Evolutionary conservation across 208 protist genomes (phyloP).

Genomic region (Novymonas esmeraldas): DNA sequence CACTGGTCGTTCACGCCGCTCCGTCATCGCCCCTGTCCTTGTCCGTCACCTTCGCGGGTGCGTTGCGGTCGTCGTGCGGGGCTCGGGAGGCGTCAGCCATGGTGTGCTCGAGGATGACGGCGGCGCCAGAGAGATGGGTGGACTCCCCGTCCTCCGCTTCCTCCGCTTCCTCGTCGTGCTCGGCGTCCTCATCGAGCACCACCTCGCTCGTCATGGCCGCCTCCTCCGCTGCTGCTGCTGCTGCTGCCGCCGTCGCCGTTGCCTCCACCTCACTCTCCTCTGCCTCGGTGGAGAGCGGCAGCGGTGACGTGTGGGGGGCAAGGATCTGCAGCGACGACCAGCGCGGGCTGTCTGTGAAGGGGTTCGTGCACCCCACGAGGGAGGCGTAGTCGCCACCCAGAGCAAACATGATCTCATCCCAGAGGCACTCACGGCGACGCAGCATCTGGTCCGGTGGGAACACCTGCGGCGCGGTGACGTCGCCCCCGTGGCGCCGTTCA

Average conservation of each 20-base stretch:
- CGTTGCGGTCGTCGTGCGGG: too few species aligned
- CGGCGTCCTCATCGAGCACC: constrained; percentile 9
- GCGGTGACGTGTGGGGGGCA: constrained; percentile 24
- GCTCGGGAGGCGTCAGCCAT: background rate
- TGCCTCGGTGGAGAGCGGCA: constrained; percentile 19
- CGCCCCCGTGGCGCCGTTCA: constrained; percentile 57
- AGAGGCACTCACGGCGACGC: constrained; percentile 76
- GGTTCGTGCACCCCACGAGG: constrained; percentile 80
- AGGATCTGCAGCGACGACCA: constrained; percentile 54
- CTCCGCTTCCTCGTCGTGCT: constrained; percentile 1
- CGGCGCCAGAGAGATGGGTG: background rate
- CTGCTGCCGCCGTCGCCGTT: background rate
- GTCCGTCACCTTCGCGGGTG: too few species aligned
- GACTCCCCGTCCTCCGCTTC: constrained; percentile 10
- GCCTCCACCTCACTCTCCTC: constrained; percentile 7
- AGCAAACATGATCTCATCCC: constrained; percentile 87
- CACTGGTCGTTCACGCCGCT: too few species aligned
- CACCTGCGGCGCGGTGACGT: constrained; percentile 67
- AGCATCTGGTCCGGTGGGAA: constrained; percentile 80
- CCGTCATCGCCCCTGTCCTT: too few species aligned
- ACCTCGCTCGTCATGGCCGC: constrained; percentile 9
- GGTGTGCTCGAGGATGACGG: constrained; percentile 15
- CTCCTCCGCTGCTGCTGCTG: constrained; percentile 4
- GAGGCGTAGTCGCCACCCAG: constrained; percentile 77
- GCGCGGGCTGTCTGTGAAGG: constrained; percentile 56